A percentile compares a stretch with the other conserved stretches of the same genome.
These are phyloP conservation scores for Coemansia sp. DNA, from an alignment of 192 early-diverging fungal genomes.

Conservation along the genomic window DNA sequence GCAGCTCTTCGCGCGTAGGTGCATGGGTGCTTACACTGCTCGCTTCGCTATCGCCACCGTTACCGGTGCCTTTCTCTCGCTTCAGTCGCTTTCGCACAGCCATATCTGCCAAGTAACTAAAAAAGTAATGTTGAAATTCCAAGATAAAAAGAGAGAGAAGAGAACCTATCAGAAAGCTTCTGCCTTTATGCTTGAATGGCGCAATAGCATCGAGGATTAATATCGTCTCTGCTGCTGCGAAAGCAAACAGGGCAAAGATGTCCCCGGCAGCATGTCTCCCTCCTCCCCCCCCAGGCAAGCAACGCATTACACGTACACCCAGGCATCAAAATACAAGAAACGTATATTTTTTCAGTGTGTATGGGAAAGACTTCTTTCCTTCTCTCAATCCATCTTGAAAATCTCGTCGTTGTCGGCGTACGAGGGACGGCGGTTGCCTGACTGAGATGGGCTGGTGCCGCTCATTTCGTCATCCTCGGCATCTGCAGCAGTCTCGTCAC, in stretches of 20 bases:
- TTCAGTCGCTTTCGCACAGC: constrained; percentile 41
- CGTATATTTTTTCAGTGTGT: no score
- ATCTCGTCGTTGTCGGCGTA: constrained; percentile 14
- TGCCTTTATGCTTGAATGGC: no score
- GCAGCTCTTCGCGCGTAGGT: constrained; percentile 11
- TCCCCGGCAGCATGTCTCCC: no score
- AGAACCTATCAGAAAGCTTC: no score
- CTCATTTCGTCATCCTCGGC: constrained; percentile 14
- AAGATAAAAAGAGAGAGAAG: neutral
- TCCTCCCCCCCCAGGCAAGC: no score
- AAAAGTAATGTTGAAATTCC: neutral
- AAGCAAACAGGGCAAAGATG: no score
- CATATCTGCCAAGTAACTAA: constrained; percentile 9
- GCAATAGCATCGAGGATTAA: no score
- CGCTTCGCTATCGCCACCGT: neutral
- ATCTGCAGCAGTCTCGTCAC: neutral
- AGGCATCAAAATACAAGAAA: no score
- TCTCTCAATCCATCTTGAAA: constrained; percentile 32
- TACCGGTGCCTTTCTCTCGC: constrained; percentile 12
- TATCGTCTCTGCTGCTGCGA: no score
- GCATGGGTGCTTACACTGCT: neutral
- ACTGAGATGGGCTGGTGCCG: constrained; percentile 1
- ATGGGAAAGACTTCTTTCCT: neutral
- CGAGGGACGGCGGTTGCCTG: neutral
- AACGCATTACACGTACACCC: no score